phyloP scores from a whole-genome alignment of 2,329 filamentous ascomycete genomes.

The Neonectria faginata region DNA sequence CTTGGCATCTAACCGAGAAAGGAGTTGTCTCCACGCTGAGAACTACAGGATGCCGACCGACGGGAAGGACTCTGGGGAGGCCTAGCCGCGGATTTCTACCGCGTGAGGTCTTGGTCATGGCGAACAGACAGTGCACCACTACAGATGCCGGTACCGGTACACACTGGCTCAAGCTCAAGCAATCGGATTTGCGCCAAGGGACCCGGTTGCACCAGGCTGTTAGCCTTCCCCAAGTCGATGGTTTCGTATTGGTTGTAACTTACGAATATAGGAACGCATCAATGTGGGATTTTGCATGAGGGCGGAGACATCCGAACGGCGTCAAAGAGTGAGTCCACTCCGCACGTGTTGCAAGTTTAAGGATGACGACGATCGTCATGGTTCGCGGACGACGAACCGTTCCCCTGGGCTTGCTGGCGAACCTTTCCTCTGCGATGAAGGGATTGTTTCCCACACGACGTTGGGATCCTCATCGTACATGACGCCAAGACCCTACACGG shows the following conservation, averaged over 20 bases:
- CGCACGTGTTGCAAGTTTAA: conserved; percentile 20
- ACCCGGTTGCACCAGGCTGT: background rate
- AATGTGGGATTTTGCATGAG: background rate
- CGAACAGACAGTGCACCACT: conserved; percentile 6
- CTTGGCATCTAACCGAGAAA: conserved; percentile 19
- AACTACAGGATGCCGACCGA: conserved; percentile 6
- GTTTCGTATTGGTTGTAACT: background rate
- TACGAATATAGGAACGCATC: background rate
- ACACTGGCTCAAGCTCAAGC: conserved; percentile 11
- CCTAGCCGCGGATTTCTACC: background rate
- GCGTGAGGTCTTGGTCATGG: conserved; percentile 16
- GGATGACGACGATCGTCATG: conserved; percentile 21
- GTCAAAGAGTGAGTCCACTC: conserved; percentile 9
- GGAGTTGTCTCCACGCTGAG: conserved; percentile 13
- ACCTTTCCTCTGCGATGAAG: conserved; percentile 12
- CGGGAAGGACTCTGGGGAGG: conserved; percentile 11
- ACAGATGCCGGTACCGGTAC: conserved; percentile 2
- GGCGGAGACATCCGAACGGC: conserved; percentile 3
- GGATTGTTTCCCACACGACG: conserved; percentile 14
- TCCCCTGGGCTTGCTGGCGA: conserved; percentile 16
- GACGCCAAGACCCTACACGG: conserved; percentile 22
- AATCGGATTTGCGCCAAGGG: conserved; percentile 7
- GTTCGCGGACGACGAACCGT: conserved; percentile 24
- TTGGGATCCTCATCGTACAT: conserved; percentile 21
- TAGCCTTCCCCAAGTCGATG: conserved; percentile 20